Evolutionary conservation across 179 eudicot species (phyloP).

Genomic region (Spinacia oleracea): DNA sequence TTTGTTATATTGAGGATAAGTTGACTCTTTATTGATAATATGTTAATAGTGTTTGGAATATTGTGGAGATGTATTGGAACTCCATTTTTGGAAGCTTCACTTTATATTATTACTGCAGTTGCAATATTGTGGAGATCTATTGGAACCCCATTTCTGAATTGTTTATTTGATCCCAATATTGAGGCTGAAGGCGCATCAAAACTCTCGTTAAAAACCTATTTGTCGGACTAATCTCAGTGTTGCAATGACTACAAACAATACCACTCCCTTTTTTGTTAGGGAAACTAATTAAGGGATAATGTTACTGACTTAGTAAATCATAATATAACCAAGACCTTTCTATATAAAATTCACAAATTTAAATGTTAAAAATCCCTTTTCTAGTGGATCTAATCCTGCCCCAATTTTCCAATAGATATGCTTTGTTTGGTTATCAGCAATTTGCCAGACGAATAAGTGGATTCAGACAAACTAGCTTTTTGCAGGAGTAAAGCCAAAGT

Average conservation of each 20-base stretch:
- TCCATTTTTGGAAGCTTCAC: constrained; percentile 29
- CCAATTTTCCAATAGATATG: neutral
- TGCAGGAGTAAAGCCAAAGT: neutral
- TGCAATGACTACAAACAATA: too few species aligned
- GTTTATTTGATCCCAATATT: too few species aligned
- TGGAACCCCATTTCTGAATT: too few species aligned
- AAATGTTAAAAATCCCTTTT: neutral
- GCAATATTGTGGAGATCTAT: too few species aligned
- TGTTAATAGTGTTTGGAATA: too few species aligned
- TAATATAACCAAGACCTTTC: neutral
- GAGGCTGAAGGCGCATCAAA: too few species aligned
- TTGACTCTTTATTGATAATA: constrained; percentile 2
- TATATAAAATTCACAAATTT: neutral
- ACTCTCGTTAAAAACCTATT: too few species aligned
- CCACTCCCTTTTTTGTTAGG: too few species aligned
- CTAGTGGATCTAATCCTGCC: neutral
- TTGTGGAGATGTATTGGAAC: constrained; percentile 27
- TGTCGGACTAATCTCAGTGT: too few species aligned
- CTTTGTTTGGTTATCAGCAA: neutral
- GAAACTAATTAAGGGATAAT: too few species aligned
- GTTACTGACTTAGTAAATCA: too few species aligned
- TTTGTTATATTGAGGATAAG: neutral
- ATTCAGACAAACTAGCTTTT: neutral
- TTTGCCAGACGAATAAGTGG: neutral
- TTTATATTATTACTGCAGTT: too few species aligned